Base-by-base conservation (phyloP, 2,329 filamentous ascomycete genomes). In the Trichoderma lentiforme region DNA sequence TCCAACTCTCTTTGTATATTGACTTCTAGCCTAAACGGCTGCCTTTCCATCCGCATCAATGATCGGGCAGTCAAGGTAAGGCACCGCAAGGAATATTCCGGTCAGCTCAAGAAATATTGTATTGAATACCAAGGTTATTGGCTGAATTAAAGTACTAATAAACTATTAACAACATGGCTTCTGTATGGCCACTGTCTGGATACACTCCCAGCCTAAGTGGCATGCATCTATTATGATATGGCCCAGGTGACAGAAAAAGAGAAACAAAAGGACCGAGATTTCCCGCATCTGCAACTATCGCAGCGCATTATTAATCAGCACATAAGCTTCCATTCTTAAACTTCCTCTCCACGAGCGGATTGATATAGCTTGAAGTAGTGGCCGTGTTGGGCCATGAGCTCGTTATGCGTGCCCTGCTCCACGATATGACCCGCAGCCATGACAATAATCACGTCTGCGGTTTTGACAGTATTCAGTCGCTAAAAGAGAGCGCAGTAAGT, bases 301-400 rank as follows among this genome's bases (percentile, higher is more conserved):
- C 36, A 63, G 61, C 24, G 12, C 9, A 28, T 30, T 47, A 39
- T 12, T 24, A 51, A 18, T 43, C 18, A 43, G 24, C 8, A 24
- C 39, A 47, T 65, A 21, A 51, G 21, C 21, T 30, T 28, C 24
- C 61, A 47, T 24, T 15, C 9, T 11, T 43, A 39, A 11, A 67
- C 14, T n/a, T 18, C 32, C 3, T 71, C 70, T 28, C 18, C 63
- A 4, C 21, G 63, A 28, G 70, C 43, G 12, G 63, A 36, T 32
- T 71, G 70, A 24, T 71, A 56, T 67, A 72, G 63, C 39, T 64
- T 70, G 18, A 65, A 70, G 28, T 72, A 72, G 11, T 60, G 58
- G 14, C 71, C 66, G 3, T 51, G 24, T 6, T 14, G 34, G 6
- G 57, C 71, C 71, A 72, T 60, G 18, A 71, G 39, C 62, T 71